phyloP scores from a whole-genome alignment of 768 basidiomycete species.

The Boletus subcaerulescens region DNA sequence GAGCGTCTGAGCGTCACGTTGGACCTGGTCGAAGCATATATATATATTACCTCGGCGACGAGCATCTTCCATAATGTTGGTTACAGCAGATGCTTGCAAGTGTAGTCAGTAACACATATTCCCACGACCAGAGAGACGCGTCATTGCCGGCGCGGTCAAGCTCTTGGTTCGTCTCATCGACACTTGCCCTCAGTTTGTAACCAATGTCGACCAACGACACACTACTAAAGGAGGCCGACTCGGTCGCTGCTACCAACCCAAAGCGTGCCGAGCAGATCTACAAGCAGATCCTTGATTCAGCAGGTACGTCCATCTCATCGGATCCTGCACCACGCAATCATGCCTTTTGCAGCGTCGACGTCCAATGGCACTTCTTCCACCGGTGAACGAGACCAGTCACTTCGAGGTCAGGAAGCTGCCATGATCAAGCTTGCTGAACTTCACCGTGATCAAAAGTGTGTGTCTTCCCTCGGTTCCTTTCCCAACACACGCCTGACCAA shows the following conservation, averaged over 20 bases:
- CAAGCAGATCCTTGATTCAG: conserved; percentile 56
- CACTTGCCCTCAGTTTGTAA: not conserved
- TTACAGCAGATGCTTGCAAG: too few relatives aligned
- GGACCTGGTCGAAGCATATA: too few relatives aligned
- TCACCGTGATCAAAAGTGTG: conserved; percentile 82
- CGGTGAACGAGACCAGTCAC: conserved; percentile 50
- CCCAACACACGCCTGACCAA: not conserved
- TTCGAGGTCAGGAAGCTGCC: conserved; percentile 82
- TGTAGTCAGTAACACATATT: conserved; percentile 1
- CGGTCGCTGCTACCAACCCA: conserved; percentile 45
- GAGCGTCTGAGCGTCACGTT: too few relatives aligned
- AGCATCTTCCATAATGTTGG: too few relatives aligned
- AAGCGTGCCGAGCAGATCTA: conserved; percentile 71
- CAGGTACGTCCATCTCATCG: conserved; percentile 25
- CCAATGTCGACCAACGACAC: conserved; percentile 26
- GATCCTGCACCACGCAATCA: not conserved
- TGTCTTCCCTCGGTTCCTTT: conserved; percentile 1
- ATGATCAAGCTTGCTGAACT: conserved; percentile 83
- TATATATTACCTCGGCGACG: too few relatives aligned
- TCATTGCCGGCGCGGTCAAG: conserved; percentile 13
- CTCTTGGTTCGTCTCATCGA: not conserved
- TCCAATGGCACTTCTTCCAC: conserved; percentile 34
- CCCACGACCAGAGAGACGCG: conserved; percentile 25
- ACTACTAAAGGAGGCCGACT: conserved; percentile 47
- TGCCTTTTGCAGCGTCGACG: conserved; percentile 23